phyloP scores from a whole-genome alignment of 441 rosid species.

The Eutrema salsugineum region DNA sequence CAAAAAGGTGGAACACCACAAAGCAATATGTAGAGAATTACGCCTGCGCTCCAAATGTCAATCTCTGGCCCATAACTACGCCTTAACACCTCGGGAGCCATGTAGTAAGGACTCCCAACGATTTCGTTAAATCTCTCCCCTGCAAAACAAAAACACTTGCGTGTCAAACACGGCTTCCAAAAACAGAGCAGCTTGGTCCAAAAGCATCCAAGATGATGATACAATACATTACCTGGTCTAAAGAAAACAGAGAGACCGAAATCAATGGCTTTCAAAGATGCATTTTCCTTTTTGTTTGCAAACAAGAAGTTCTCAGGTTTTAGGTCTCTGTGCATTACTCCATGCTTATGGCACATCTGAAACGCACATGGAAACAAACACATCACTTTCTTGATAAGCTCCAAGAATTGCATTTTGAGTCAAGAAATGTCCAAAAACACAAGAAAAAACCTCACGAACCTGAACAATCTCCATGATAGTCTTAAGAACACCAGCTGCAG shows the following conservation, averaged over 20 bases:
- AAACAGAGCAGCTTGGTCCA: neutral
- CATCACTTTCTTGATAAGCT: neutral
- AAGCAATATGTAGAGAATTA: conserved; percentile 60
- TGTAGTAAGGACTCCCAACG: conserved; percentile 70
- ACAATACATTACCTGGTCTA: conserved; percentile 53
- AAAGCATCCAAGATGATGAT: neutral
- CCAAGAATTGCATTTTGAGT: neutral
- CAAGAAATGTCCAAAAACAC: neutral
- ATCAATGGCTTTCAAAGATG: conserved; percentile 56
- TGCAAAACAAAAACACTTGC: conserved; percentile 6
- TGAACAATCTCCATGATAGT: conserved; percentile 63
- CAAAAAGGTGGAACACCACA: conserved; percentile 69
- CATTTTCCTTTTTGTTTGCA: conserved; percentile 52
- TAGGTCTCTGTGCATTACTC: conserved; percentile 67
- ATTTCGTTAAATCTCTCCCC: conserved; percentile 59
- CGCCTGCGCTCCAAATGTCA: conserved; percentile 73
- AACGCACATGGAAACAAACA: neutral
- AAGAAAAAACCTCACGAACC: conserved; percentile 27
- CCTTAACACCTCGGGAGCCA: conserved; percentile 69
- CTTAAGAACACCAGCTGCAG: conserved; percentile 56
- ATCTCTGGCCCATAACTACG: conserved; percentile 59
- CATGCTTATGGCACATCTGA: conserved; percentile 58
- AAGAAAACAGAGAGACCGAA: conserved; percentile 65
- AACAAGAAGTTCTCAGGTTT: conserved; percentile 66
- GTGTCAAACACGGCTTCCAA: neutral